Evolutionary conservation across 768 basidiomycete genomes (phyloP), one percentile per base, ranked within the genome.

Genomic region (Mycena latifolia): DNA sequence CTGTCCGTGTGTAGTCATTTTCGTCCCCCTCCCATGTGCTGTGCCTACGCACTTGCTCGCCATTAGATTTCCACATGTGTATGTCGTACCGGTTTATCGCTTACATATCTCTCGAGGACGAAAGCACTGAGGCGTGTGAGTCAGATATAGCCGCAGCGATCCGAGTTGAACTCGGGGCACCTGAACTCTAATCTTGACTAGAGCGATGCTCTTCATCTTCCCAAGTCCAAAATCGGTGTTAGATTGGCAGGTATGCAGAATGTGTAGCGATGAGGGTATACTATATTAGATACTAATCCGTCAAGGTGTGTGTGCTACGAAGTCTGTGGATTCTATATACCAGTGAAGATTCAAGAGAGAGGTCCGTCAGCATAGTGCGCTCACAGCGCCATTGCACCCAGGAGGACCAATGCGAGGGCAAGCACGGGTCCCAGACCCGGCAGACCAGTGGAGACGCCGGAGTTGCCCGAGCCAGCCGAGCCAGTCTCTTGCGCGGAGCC

Each of bases 401-500:
- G 20, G 20, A 67, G 29, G 28, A 35, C 33, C 20, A 64, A 5
- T 18, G 45, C 41, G 20, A 60, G 20, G 12, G 67, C 54, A 25
- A 63, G 18, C 12, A 50, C 54, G 46, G 54, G 27, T 10, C 53
- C 61, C 9, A 55, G n/a, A 20, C 52, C 61, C 22, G 61, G 54
- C 18, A 47, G 17, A 11, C 33, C 33, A 28, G 25, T 20, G n/a
- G 55, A 10, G 20, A 41, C 45, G 0, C 54, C 54, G 2, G 54
- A 55, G 11, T 27, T 55, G 35, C 58, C 58, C 0, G 43, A 37
- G 29, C 64, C 25, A 15, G 25, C 5, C 8, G 10, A 64, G 14
- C 72, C 55, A 2, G 78, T 79, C 22, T 75, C 71, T 57, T 78
- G 72, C 5, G 72, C 75, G 3, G 77, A 77, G 45, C 79, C 80